Evolutionary conservation across 352 stramenopile species (phyloP).

Genomic region (Pythium oligandrum): DNA sequence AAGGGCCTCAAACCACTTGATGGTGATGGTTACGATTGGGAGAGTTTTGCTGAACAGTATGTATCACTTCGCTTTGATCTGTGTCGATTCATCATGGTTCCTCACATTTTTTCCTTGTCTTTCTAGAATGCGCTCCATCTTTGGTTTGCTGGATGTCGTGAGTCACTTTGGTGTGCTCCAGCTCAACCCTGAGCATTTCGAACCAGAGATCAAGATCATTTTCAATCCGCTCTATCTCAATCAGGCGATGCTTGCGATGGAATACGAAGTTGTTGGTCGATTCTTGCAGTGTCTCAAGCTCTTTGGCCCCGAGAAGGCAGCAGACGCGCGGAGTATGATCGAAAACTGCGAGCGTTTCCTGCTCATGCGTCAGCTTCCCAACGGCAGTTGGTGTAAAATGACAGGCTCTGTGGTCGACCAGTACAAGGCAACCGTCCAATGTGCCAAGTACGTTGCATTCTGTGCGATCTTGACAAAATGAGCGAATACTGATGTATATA

Average conservation of each 20-base stretch:
- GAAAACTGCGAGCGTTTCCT: slow-evolving; percentile 59
- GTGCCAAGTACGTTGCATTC: slow-evolving; percentile 61
- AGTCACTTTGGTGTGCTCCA: slow-evolving; percentile 75
- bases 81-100: slow-evolving; percentile 7
- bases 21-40: slow-evolving; percentile 54
- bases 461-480: background rate
- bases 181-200: slow-evolving; percentile 62
- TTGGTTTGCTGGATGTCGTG: slow-evolving; percentile 68
- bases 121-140: slow-evolving; percentile 72
- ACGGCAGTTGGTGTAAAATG: slow-evolving; percentile 70
- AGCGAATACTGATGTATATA: background rate
- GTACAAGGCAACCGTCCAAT: slow-evolving; percentile 80
- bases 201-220: slow-evolving; percentile 66
- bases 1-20: slow-evolving; percentile 69
- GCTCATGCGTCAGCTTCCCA: slow-evolving; percentile 56
- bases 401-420: slow-evolving; percentile 51
- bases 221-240: slow-evolving; percentile 70
- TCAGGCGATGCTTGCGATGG: slow-evolving; percentile 60
- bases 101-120: background rate
- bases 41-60: slow-evolving; percentile 68
- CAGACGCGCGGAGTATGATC: slow-evolving; percentile 41
- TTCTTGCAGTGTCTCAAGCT: slow-evolving; percentile 78
- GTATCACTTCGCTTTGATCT: slow-evolving; percentile 14
- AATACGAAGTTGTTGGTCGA: slow-evolving; percentile 70
- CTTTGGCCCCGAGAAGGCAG: slow-evolving; percentile 41